Conservation (phyloP, 2,329 filamentous ascomycete genomes). For the Bertia moriformis region DNA sequence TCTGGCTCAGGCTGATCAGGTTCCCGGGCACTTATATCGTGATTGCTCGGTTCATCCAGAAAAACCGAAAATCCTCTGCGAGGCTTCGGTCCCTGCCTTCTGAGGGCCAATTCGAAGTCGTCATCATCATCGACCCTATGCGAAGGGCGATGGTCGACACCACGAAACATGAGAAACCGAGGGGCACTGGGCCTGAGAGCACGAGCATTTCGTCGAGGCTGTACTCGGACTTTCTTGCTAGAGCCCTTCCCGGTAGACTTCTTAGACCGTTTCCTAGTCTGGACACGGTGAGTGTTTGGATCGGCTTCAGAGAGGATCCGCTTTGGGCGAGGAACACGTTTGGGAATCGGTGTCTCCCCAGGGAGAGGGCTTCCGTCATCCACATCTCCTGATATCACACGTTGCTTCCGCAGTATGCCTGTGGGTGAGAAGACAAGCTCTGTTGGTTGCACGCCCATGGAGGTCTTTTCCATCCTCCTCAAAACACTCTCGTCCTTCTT, state of each 20-base stretch:
- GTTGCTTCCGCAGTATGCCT: conserved; percentile 22
- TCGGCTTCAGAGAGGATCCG: conserved; percentile 15
- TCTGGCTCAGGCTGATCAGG: too few species aligned
- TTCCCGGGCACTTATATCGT: too few species aligned
- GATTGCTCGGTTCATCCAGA: neutral
- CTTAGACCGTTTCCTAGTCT: neutral
- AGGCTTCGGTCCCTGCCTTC: neutral
- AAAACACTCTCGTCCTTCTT: conserved; percentile 29
- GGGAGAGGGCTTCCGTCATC: conserved; percentile 28
- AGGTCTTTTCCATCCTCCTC: conserved; percentile 27
- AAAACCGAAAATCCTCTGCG: neutral
- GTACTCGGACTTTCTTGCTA: too few species aligned
- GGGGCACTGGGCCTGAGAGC: too few species aligned
- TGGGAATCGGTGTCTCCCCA: conserved; percentile 25
- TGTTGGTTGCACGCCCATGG: conserved; percentile 24
- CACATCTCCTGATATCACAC: conserved; percentile 28
- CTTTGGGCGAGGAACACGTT: conserved; percentile 14
- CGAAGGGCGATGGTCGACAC: too few species aligned
- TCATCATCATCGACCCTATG: too few species aligned
- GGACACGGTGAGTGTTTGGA: conserved; percentile 11
- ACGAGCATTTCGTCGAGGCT: too few species aligned
- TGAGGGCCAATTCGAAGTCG: neutral
- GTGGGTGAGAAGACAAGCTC: conserved; percentile 28
- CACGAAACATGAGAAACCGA: too few species aligned
- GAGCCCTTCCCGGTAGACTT: too few species aligned